These are phyloP conservation scores for Dictyostelium gargantuum DNA, from an alignment of 208 protist species.

Conservation along the genomic window DNA sequence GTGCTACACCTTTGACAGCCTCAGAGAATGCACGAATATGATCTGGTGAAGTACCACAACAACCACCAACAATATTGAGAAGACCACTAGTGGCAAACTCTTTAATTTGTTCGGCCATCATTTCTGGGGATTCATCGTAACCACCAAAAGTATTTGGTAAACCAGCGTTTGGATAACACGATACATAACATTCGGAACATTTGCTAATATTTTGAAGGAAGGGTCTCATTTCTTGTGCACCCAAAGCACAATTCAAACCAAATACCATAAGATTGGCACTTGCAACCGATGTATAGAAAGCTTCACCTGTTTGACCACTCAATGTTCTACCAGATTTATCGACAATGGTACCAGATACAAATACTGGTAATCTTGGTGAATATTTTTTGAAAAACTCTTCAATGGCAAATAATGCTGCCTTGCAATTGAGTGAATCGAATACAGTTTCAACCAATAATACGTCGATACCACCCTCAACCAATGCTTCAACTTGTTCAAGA, in stretches of 20 bases:
- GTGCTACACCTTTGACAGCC: slow-evolving; percentile 7
- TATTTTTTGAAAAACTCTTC: slow-evolving; percentile 88
- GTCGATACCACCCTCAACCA: slow-evolving; percentile 94
- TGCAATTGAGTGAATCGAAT: slow-evolving; percentile 92
- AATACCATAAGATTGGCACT: slow-evolving; percentile 91
- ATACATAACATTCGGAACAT: slow-evolving; percentile 73
- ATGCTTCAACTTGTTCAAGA: slow-evolving; percentile 89
- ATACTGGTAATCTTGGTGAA: slow-evolving; percentile 73
- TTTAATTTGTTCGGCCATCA: slow-evolving; percentile 71
- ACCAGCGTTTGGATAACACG: slow-evolving; percentile 90
- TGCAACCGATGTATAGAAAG: slow-evolving; percentile 91
- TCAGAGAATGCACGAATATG: slow-evolving; percentile 86
- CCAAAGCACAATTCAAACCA: slow-evolving; percentile 95
- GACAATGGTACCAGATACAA: slow-evolving; percentile 92
- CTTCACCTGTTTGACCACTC: slow-evolving; percentile 96
- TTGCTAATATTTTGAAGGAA: slow-evolving; percentile 78
- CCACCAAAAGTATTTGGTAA: slow-evolving; percentile 89
- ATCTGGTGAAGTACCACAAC: slow-evolving; percentile 89
- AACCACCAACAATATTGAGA: slow-evolving; percentile 89
- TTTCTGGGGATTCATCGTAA: slow-evolving; percentile 88
- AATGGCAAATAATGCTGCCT: slow-evolving; percentile 90
- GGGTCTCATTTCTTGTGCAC: slow-evolving; percentile 86
- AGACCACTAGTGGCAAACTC: slow-evolving; percentile 82
- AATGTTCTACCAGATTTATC: slow-evolving; percentile 94
- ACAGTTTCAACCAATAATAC: slow-evolving; percentile 97